Base-by-base conservation (phyloP, 306 rosid species). In the Vigna unguiculata region DNA sequence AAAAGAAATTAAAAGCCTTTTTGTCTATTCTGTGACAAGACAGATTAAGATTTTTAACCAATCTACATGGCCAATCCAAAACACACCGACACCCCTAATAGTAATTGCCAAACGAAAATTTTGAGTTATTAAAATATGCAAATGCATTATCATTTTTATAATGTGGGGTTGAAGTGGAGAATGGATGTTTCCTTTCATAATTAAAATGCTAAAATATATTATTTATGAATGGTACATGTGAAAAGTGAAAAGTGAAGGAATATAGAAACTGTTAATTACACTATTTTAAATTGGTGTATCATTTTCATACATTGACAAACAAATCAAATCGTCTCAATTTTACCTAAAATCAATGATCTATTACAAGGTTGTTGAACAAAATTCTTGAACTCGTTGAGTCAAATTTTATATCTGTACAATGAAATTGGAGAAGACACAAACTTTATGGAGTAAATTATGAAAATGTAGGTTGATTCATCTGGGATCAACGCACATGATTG, bases 191-290 rank as follows among this genome's bases (percentile, higher is more conserved):
- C 3, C 4, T 41, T 46, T 60, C 20, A 15, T 45, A 46, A 9
- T n/a, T 57, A 30, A 47, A 75, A 32, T 51, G 9, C 14, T 63
- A 47, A 24, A 21, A 8, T 48, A 20, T 48, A 40, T 20, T 14
- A 48, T 4, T 34, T 10, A 20, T 64, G 13, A 40, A 53, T 34
- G 21, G 32, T 28, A 46, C 52, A 4, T 45, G 75, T 66, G 69
- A 77, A n/a, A n/a, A n/a, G n/a, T n/a, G n/a, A n/a, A n/a, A 65
- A 20, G 57, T 41, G 81, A 66, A 24, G n/a, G 65, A 49, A 70
- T 10, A 59, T 32, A 69, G 30, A 30, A 67, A 57, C 36, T 55
- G 38, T 45, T 17, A 36, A 36, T 36, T 28, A 28, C 0, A 28
- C 32, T 38, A 1, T 64, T 62, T 38, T 40, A 19, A 34, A 40